A percentile compares a stretch with the other conserved stretches of the same genome.
These are phyloP conservation scores for Fistulifera pelliculosa DNA, from an alignment of 108 stramenopile species.

Conservation along the genomic window DNA sequence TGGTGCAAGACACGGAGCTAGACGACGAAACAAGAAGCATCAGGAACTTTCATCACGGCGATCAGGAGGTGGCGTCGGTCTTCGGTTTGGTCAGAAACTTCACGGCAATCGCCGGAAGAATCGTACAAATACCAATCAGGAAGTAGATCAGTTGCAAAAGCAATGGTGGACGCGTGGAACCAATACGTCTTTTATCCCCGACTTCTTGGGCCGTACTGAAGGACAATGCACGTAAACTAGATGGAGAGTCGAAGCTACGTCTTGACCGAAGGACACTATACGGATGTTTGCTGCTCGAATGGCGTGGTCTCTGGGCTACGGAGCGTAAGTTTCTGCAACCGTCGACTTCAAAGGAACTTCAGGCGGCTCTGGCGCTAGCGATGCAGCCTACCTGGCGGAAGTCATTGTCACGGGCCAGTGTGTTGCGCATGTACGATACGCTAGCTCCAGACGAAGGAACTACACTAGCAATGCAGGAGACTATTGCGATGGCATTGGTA, in stretches of 20 bases:
- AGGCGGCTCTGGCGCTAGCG: conserved; percentile 68
- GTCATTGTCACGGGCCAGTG: conserved; percentile 24
- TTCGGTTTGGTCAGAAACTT: conserved; percentile 26
- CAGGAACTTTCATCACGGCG: conserved; percentile 5
- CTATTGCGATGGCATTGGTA: conserved; percentile 70
- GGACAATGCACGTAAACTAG: conserved; percentile 23
- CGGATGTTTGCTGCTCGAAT: conserved; percentile 56
- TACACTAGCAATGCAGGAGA: conserved; percentile 85
- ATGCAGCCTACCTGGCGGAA: conserved; percentile 76
- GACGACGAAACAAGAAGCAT: conserved; percentile 21
- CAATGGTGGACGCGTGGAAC: conserved; percentile 48
- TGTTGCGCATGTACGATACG: conserved; percentile 24
- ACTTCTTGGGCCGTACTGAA: conserved; percentile 18
- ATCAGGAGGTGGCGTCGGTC: conserved; percentile 32
- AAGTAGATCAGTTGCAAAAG: conserved; percentile 11
- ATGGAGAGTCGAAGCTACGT: conserved; percentile 46
- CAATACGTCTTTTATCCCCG: conserved; percentile 64
- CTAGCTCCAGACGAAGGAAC: conserved; percentile 11
- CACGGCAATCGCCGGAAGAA: conserved; percentile 12
- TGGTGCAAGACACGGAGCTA: conserved; percentile 21
- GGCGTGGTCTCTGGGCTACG: conserved; percentile 21
- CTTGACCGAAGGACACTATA: conserved; percentile 78
- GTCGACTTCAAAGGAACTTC: conserved; percentile 35
- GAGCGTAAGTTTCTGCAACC: conserved; percentile 47
- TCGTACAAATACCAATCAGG: conserved; percentile 5